Percentiles rank a stretch among this genome's conserved stretches.
Conservation (phyloP, 2,329 filamentous ascomycete species). For the Sphaerulina populicola region DNA sequence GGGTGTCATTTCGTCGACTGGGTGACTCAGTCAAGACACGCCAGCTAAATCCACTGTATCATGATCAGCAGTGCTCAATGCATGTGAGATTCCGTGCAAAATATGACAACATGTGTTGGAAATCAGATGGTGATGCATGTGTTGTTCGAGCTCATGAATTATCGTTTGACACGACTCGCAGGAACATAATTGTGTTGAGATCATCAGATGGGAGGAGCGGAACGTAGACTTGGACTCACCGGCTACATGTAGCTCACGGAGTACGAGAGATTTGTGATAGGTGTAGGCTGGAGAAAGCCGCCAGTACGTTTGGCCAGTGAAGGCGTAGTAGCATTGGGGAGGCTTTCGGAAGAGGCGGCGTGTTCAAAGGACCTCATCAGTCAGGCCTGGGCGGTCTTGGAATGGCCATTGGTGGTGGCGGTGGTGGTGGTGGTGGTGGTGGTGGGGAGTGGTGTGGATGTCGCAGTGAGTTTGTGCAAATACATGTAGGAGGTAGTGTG, state of each 20-base stretch:
- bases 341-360: neutral
- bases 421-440: neutral
- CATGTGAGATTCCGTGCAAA: neutral
- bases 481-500: too few relatives aligned
- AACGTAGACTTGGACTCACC: slow-evolving; percentile 12
- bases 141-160: slow-evolving; percentile 25
- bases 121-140: slow-evolving; percentile 39
- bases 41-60: neutral
- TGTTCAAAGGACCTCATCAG: neutral
- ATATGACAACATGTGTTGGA: slow-evolving; percentile 1
- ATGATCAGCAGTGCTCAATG: neutral
- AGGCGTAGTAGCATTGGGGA: neutral
- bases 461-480: slow-evolving; percentile 5
- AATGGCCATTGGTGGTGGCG: neutral
- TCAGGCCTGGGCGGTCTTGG: neutral
- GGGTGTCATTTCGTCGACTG: too few relatives aligned
- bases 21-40: neutral
- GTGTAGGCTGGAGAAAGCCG: neutral
- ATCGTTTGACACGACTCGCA: slow-evolving; percentile 32
- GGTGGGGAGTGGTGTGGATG: neutral
- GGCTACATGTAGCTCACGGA: neutral
- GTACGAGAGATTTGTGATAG: too few relatives aligned
- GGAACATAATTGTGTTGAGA: slow-evolving; percentile 31
- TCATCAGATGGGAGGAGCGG: slow-evolving; percentile 22
- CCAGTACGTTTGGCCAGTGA: neutral